Evolutionary conservation across 2,329 filamentous ascomycete genomes (phyloP).

Genomic region (Cadophora luteo-olivacea): DNA sequence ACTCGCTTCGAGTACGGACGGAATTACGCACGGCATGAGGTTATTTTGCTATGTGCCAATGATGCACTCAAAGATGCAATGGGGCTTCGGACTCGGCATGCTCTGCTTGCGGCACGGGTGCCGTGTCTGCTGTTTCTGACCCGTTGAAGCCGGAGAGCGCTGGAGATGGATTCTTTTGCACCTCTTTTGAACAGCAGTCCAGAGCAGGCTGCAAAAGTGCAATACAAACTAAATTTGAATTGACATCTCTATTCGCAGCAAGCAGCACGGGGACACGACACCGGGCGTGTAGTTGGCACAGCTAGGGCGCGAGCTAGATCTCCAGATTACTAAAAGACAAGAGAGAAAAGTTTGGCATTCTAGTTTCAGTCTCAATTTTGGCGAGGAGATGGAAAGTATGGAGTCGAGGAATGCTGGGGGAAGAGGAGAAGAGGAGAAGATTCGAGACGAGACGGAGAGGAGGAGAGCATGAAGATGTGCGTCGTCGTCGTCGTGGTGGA

Average conservation of each 20-base stretch:
- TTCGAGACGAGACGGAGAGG: neutral
- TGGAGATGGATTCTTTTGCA: neutral
- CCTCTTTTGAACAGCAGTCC: neutral
- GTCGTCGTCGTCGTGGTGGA: neutral
- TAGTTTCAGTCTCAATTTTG: neutral
- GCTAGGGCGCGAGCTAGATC: neutral
- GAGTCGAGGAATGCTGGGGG: neutral
- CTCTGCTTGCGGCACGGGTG: constrained; percentile 17
- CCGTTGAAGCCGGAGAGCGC: constrained; percentile 6
- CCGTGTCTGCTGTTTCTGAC: constrained; percentile 11
- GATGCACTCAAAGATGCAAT: neutral
- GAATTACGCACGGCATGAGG: neutral
- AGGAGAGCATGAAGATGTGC: constrained; percentile 2
- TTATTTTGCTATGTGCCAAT: neutral
- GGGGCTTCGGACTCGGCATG: neutral
- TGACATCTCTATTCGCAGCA: neutral
- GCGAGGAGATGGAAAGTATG: neutral
- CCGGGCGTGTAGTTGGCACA: neutral
- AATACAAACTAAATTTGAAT: neutral
- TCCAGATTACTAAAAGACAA: neutral
- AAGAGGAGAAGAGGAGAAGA: neutral
- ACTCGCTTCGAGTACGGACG: neutral
- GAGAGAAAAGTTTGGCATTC: neutral
- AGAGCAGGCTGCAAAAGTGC: constrained; percentile 5
- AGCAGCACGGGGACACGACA: constrained; percentile 1